These are phyloP conservation scores for Candida hispaniensis DNA, from an alignment of 805 yeast species.

Conservation along the genomic window DNA sequence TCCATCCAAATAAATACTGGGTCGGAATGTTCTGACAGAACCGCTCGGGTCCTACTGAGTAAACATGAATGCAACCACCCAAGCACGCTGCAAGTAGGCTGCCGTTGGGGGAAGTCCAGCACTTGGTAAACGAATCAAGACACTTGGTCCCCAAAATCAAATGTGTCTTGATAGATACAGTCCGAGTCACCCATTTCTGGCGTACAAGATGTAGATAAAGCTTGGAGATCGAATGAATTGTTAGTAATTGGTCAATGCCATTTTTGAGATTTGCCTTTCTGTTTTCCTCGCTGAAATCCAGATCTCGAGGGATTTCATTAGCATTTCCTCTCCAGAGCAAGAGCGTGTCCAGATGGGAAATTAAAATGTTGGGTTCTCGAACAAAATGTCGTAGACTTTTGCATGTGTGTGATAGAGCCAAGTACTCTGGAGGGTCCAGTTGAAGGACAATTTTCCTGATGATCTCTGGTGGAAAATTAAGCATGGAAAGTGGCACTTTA, in stretches of 20 bases:
- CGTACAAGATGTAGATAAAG: slow-evolving; percentile 11
- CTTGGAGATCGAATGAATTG: not conserved
- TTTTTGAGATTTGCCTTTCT: not conserved
- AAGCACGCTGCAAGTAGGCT: slow-evolving; percentile 5
- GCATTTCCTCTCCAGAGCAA: slow-evolving; percentile 10
- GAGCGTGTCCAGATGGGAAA: slow-evolving; percentile 6
- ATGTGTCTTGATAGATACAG: slow-evolving; percentile 6
- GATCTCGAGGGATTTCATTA: slow-evolving; percentile 4
- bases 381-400: slow-evolving; percentile 5
- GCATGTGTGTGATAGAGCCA: slow-evolving; percentile 13
- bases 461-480: slow-evolving; percentile 10
- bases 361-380: slow-evolving; percentile 3
- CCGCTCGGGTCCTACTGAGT: slow-evolving; percentile 7
- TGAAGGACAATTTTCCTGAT: slow-evolving; percentile 10
- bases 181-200: slow-evolving; percentile 12
- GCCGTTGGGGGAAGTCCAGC: slow-evolving; percentile 12
- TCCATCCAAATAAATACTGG: slow-evolving; percentile 12
- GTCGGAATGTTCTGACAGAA: slow-evolving; percentile 13
- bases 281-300: not conserved
- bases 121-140: not conserved
- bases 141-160: slow-evolving; percentile 1
- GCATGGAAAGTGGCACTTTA: not conserved
- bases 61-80: slow-evolving; percentile 9
- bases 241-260: not conserved
- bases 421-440: slow-evolving; percentile 10